A percentile compares a stretch with the other conserved stretches of the same genome.
These are phyloP conservation scores for Phaseolus coccineus DNA, from an alignment of 331 rosid genomes.

Conservation along the genomic window DNA sequence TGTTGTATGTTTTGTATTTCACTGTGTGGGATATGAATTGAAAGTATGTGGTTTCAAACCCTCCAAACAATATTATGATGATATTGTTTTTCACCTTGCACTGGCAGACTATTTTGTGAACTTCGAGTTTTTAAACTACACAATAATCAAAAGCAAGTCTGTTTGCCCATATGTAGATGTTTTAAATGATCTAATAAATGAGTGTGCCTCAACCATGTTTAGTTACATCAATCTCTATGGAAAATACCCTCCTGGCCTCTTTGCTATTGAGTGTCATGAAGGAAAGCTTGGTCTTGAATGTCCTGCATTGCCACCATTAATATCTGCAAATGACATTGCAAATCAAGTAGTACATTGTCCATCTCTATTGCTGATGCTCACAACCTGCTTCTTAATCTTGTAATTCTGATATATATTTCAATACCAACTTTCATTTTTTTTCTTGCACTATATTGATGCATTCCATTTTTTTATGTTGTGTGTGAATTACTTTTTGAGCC, in stretches of 20 bases:
- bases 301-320: conserved; percentile 69
- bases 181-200: conserved; percentile 75
- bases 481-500: conserved; percentile 15
- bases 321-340: conserved; percentile 42
- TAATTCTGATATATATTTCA: conserved; percentile 47
- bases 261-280: conserved; percentile 75
- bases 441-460: conserved; percentile 32
- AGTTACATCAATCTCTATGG: conserved; percentile 95
- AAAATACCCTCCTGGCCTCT: conserved; percentile 94
- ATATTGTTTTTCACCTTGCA: conserved; percentile 29
- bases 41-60: not conserved
- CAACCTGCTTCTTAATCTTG: conserved; percentile 50
- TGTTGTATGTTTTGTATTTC: too few relatives aligned
- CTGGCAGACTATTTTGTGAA: conserved; percentile 90
- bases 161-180: conserved; percentile 83
- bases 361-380: conserved; percentile 50
- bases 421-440: conserved; percentile 20
- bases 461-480: conserved; percentile 23
- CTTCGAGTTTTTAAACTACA: conserved; percentile 87
- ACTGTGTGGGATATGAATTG: not conserved
- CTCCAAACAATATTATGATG: not conserved
- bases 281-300: conserved; percentile 80
- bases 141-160: conserved; percentile 77
- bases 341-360: conserved; percentile 47
- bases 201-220: conserved; percentile 93